Percentiles rank a stretch among this genome's conserved stretches.
These are phyloP conservation scores for Sequoiadendron giganteum DNA, from an alignment of 75 land plant genomes.

Conservation along the genomic window DNA sequence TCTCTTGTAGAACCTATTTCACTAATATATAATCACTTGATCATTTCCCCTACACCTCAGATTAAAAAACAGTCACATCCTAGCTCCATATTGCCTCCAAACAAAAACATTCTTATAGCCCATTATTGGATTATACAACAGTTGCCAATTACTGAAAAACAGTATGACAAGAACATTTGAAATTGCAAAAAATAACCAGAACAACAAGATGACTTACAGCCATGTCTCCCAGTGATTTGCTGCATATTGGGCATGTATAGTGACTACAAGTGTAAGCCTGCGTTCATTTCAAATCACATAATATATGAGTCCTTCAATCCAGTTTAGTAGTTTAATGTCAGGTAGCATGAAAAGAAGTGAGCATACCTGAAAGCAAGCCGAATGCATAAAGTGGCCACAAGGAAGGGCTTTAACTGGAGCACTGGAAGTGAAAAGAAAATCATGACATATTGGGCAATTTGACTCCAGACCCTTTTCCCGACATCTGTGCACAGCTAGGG, in stretches of 20 bases:
- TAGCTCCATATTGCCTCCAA: background rate
- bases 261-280: slow-evolving; percentile 81
- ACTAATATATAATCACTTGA: background rate
- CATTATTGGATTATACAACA: background rate
- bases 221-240: slow-evolving; percentile 92
- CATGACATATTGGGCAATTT: slow-evolving; percentile 89
- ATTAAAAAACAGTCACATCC: background rate
- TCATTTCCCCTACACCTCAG: background rate
- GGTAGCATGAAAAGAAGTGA: background rate
- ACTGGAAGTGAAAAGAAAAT: slow-evolving; percentile 79
- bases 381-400: slow-evolving; percentile 93
- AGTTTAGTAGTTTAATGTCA: background rate
- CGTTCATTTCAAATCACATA: background rate
- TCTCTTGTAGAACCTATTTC: background rate
- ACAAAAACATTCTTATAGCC: background rate
- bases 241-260: slow-evolving; percentile 83
- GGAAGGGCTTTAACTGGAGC: slow-evolving; percentile 68
- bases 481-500: slow-evolving; percentile 66
- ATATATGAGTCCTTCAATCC: background rate
- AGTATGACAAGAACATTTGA: background rate
- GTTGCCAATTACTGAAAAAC: background rate
- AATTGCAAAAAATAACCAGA: background rate
- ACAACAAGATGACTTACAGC: slow-evolving; percentile 45
- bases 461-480: slow-evolving; percentile 76
- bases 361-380: slow-evolving; percentile 81